Percentiles rank a stretch among this genome's conserved stretches.
phyloP scores from a whole-genome alignment of 1,139 yeast species.

The Candida buenavistaensis region DNA sequence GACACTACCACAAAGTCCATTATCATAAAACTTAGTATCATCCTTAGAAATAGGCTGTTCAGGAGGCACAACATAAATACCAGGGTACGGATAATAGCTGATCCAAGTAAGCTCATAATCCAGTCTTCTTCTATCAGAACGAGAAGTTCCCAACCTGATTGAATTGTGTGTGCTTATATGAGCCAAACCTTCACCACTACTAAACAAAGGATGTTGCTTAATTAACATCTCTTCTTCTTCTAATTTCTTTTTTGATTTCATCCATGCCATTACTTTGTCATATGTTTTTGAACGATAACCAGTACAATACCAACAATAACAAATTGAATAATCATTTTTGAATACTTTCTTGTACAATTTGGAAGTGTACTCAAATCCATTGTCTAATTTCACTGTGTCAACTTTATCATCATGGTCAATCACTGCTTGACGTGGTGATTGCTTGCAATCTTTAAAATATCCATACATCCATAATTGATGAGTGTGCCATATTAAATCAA shows the following conservation, averaged over 20 bases:
- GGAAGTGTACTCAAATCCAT: constrained; percentile 16
- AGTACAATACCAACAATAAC: constrained; percentile 18
- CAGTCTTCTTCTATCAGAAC: background rate
- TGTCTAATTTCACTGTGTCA: constrained; percentile 13
- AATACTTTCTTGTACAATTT: constrained; percentile 12
- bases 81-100: background rate
- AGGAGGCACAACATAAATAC: constrained; percentile 3
- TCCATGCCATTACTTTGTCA: background rate
- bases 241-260: background rate
- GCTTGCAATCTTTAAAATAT: constrained; percentile 24
- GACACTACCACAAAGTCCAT: too few relatives aligned
- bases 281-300: background rate
- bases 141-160: background rate
- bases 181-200: background rate
- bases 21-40: too few relatives aligned
- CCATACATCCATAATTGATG: constrained; percentile 30
- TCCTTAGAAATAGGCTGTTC: too few relatives aligned
- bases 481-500: constrained; percentile 43
- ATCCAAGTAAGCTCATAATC: background rate
- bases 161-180: background rate
- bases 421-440: constrained; percentile 9
- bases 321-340: constrained; percentile 15
- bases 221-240: background rate
- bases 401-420: constrained; percentile 19
- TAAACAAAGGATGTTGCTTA: background rate